Evolutionary conservation across 2,329 filamentous ascomycete genomes (phyloP).

Genomic region (Apiospora kogelbergensis): DNA sequence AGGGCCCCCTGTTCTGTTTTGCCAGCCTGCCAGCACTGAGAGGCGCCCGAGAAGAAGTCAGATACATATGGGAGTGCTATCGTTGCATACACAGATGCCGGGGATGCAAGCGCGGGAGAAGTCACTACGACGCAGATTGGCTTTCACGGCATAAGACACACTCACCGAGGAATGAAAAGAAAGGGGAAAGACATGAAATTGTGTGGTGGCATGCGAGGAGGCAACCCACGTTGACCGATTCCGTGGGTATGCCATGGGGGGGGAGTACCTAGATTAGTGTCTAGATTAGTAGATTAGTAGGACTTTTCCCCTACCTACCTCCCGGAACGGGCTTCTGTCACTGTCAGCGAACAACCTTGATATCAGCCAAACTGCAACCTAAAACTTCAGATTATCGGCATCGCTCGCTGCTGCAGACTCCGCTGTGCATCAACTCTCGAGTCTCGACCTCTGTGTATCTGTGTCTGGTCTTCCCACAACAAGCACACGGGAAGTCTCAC

Average conservation of each 20-base stretch:
- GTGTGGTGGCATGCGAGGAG: not conserved
- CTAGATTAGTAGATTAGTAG: not conserved
- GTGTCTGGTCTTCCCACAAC: not conserved
- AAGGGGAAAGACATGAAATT: not conserved
- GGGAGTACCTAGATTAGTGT: not conserved
- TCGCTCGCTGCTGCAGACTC: not conserved
- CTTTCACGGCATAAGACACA: not conserved
- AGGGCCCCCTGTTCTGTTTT: not conserved
- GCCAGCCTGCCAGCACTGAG: not conserved
- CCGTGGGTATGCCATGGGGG: not conserved
- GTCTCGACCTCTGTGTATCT: not conserved
- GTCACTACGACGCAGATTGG: not conserved
- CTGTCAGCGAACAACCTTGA: not conserved
- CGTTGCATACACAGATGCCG: too few species aligned
- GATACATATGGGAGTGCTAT: not conserved
- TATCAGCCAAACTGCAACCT: constrained; percentile 3
- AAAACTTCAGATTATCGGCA: not conserved
- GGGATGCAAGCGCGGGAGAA: too few species aligned
- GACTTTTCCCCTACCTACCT: not conserved
- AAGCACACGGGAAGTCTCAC: not conserved
- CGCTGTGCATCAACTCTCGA: not conserved
- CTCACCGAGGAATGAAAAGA: not conserved
- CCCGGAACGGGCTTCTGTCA: not conserved
- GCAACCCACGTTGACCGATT: constrained; percentile 3
- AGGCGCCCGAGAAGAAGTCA: not conserved